phyloP scores from a whole-genome alignment of 129 eudicot species.

The Cynara cardunculus region DNA sequence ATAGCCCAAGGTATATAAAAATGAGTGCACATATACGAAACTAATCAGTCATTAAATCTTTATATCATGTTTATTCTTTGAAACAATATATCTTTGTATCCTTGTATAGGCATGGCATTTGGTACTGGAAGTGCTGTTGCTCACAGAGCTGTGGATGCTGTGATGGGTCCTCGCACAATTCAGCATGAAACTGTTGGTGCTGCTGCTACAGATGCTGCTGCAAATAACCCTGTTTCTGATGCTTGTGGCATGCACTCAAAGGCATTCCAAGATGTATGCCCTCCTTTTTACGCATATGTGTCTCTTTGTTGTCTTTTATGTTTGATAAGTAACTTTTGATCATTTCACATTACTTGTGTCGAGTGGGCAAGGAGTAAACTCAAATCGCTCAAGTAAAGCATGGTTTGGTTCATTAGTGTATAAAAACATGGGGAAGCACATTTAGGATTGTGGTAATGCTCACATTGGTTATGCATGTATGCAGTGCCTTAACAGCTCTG shows the following conservation, averaged over 20 bases:
- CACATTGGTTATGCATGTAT: neutral
- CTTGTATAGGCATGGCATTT: constrained; percentile 58
- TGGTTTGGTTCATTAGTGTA: neutral
- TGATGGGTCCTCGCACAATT: constrained; percentile 87
- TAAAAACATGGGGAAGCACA: neutral
- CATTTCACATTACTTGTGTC: neutral
- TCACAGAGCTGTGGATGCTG: constrained; percentile 77
- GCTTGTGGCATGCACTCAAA: constrained; percentile 58
- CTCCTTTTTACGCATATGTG: neutral
- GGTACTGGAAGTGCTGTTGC: constrained; percentile 82
- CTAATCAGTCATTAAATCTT: neutral
- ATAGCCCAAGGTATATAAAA: constrained; percentile 60
- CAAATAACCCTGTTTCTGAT: constrained; percentile 40
- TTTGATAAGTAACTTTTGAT: neutral
- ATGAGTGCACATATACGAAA: neutral
- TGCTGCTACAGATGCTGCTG: constrained; percentile 40
- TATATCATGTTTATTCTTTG: neutral
- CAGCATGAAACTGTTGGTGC: constrained; percentile 61
- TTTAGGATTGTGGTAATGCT: neutral
- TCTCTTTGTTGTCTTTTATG: neutral
- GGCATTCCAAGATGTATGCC: constrained; percentile 85
- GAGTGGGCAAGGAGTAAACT: neutral
- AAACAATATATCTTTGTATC: neutral
- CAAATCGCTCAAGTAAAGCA: neutral
- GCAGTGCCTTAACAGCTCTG: constrained; percentile 78